Base-by-base conservation (phyloP, 2,329 filamentous ascomycete species). In the Fusarium devonianum region DNA sequence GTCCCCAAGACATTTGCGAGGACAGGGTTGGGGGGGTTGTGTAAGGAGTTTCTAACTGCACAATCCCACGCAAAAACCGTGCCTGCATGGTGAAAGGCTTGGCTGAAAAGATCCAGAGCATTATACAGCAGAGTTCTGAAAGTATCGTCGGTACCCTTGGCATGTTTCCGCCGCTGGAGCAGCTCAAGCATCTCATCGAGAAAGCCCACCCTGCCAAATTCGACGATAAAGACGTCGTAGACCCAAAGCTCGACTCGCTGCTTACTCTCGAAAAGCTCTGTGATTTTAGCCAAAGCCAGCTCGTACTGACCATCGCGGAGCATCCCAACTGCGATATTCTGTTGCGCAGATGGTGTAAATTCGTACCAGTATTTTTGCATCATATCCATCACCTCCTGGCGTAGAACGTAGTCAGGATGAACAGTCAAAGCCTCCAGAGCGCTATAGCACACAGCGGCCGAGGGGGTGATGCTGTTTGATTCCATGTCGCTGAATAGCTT, bases 241-340 rank as follows among this genome's bases (percentile, higher is more conserved):
- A 96, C 77, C 92, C 92, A 97, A 1, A 76, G 66, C 21, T 87
- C 80, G 4, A 92, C 73, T 2, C 62, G 64, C 1, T 82, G 74
- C 3, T 78, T 75, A 37, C 82, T 77, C 40, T 77, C 73, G 30
- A 83, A 74, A 79, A 96, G 83, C 16, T 81, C 73, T 26, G 90
- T 86, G 30, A 96, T 71, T 58, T 83, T 83, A 40, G 82, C 78
- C 49, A 96, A 75, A 2, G 91, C 92, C 56, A 92, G 75, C 72
- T 97, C 94, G 55, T 90, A 86, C 63, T 95, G 88, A 1, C 85
- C 83, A 62, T 97, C 92, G 14, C 92, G 82, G 25, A 97, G 77
- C 50, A 95, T 73, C 0, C 90, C 91, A 8, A 90, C 73, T 2
- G 88, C 81, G 14, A 95, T 77, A 65, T 82, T 84, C 62, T 89